Evolutionary conservation across 306 rosid genomes (phyloP).

Genomic region (Medicago ruthenica): DNA sequence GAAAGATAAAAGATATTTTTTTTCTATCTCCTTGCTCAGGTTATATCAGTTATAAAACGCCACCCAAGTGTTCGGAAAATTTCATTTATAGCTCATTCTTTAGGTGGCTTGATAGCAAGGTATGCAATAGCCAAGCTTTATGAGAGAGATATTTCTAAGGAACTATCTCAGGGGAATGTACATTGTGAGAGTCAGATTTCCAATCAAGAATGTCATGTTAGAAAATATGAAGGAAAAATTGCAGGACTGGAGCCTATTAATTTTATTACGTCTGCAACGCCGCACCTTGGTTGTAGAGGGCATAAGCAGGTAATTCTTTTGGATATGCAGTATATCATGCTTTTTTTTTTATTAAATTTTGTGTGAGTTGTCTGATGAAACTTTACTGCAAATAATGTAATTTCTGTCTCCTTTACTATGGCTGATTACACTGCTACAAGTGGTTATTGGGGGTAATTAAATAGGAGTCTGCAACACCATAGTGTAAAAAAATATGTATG

Average conservation of each 20-base stretch:
- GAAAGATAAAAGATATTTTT: conserved; percentile 18
- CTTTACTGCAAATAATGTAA: not conserved
- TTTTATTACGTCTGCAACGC: conserved; percentile 83
- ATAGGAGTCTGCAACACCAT: conserved; percentile 6
- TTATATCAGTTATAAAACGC: conserved; percentile 62
- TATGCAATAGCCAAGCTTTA: conserved; percentile 81
- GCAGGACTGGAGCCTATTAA: conserved; percentile 87
- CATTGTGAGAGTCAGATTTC: conserved; percentile 46
- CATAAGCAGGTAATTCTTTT: conserved; percentile 71
- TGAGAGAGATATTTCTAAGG: conserved; percentile 50
- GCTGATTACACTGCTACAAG: not conserved
- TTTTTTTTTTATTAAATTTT: not conserved
- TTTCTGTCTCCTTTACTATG: conserved; percentile 17
- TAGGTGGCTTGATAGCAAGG: conserved; percentile 84
- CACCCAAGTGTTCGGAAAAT: conserved; percentile 70
- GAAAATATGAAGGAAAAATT: conserved; percentile 59
- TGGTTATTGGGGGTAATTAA: not conserved
- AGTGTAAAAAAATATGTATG: not conserved
- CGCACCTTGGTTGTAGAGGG: conserved; percentile 92
- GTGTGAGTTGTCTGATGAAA: not conserved
- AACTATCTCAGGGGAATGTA: conserved; percentile 53
- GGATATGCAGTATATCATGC: not conserved
- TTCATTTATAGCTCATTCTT: conserved; percentile 79
- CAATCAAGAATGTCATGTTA: conserved; percentile 43
- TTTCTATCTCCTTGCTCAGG: conserved; percentile 50